Evolutionary conservation across 345 rosid species (phyloP), one percentile per base, ranked within the genome.

Genomic region (Eucalyptus pauciflora): DNA sequence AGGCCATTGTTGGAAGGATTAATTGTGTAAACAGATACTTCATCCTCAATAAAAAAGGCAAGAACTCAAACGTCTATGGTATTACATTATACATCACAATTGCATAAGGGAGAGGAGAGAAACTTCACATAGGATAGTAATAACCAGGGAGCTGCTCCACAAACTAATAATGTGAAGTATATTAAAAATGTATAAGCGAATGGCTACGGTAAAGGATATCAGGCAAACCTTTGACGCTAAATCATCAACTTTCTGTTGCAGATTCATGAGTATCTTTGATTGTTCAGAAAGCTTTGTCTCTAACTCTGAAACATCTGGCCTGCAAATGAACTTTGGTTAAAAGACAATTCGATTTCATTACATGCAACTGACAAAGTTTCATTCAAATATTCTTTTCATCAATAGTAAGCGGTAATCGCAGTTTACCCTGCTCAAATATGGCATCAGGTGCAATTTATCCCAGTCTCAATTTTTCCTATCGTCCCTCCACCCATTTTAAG

Each of bases 231-330:
- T 96, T 88, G 99, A 96, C 88, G 99, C 98, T 94, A 98, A 94
- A 93, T 97, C 99, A 90, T 96, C 96, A 80, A 98, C 98, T 92
- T 98, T 96, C 88, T 96, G 99, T 87, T 96, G 99, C 91, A 98
- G 96, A 93, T 92, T 98, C 87, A 92, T 93, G 64, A 98, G 96
- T 91, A 96, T 95, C 93, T 96, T 97, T 86, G 99, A 93, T 89
- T 98, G 99, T 87, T 98, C 99, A 14, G 95, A 91, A 91, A 96
- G 98, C 91, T 96, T 98, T 37, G 95, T 86, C 94, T 97, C 99
- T 94, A 97, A 92, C 94, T 96, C 99, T 90, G 99, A 94, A 76
- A 98, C 97, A 91, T 97, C 99, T 87, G 99, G 99, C 92, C 99
- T 98, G 94, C 93, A 93, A 92, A 94, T 67, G 81, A 93, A 93